Evolutionary conservation across 352 stramenopile species (phyloP).

Genomic region (Pythium coloratum): DNA sequence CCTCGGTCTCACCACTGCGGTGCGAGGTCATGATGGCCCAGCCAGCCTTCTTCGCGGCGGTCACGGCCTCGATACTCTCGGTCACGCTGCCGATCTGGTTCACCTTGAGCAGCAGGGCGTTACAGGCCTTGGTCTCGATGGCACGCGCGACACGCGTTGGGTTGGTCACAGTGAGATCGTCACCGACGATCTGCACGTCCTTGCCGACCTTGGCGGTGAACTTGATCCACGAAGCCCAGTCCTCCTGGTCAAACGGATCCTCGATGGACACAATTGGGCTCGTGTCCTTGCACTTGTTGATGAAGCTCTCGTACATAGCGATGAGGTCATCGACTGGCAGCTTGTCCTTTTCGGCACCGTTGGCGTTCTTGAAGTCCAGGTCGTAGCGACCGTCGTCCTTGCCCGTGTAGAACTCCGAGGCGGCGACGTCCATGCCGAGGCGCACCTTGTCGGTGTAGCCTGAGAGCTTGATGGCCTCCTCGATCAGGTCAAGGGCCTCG

Average conservation of each 20-base stretch:
- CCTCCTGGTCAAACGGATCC: slow-evolving; percentile 99
- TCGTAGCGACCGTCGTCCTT: slow-evolving; percentile 96
- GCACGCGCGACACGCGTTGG: slow-evolving; percentile 93
- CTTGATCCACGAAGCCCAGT: slow-evolving; percentile 97
- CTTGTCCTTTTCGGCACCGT: slow-evolving; percentile 87
- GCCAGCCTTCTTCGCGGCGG: slow-evolving; percentile 41
- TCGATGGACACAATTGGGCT: slow-evolving; percentile 99
- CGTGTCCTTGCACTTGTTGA: slow-evolving; percentile 81
- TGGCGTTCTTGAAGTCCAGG: slow-evolving; percentile 98
- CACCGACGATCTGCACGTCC: slow-evolving; percentile 98
- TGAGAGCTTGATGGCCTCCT: slow-evolving; percentile 95
- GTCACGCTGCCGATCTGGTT: slow-evolving; percentile 93
- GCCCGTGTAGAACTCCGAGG: slow-evolving; percentile 97
- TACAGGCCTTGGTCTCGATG: slow-evolving; percentile 91
- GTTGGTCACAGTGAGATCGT: slow-evolving; percentile 99
- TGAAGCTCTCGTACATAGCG: slow-evolving; percentile 95
- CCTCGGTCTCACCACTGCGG: slow-evolving; percentile 49
- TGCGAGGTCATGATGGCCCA: slow-evolving; percentile 57
- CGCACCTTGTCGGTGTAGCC: slow-evolving; percentile 97
- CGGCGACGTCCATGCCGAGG: slow-evolving; percentile 98
- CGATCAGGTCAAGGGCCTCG: slow-evolving; percentile 96
- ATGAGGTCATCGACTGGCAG: slow-evolving; percentile 94
- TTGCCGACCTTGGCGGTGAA: slow-evolving; percentile 87
- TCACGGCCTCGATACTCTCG: slow-evolving; percentile 90
- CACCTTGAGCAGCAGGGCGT: slow-evolving; percentile 93